phyloP scores from a whole-genome alignment of 2,329 filamentous ascomycete species.

The Macrophomina phaseolina region DNA sequence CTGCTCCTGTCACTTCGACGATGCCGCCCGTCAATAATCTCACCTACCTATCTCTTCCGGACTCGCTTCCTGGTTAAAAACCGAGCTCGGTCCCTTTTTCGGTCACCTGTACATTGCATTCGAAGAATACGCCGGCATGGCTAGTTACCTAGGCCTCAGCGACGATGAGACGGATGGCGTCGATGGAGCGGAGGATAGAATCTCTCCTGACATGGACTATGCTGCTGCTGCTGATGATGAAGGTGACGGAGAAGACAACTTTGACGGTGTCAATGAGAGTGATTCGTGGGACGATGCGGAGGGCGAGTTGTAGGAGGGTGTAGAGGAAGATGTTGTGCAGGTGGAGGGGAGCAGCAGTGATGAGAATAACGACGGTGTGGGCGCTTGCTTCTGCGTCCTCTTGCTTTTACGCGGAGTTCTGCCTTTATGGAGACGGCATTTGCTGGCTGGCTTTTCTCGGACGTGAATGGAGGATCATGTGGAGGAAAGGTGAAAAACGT shows the following conservation, averaged over 20 bases:
- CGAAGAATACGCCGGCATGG: constrained; percentile 47
- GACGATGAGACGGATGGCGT: neutral
- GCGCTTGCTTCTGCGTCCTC: too few species aligned
- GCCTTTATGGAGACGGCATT: too few species aligned
- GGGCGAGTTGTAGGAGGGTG: neutral
- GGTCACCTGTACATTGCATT: constrained; percentile 66
- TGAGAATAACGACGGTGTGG: too few species aligned
- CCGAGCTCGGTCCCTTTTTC: constrained; percentile 65
- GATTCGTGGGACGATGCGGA: neutral
- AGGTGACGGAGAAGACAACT: neutral
- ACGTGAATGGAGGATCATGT: too few species aligned
- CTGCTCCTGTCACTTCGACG: constrained; percentile 63
- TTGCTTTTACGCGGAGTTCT: too few species aligned
- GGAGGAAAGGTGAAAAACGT: too few species aligned
- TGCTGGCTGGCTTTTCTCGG: too few species aligned
- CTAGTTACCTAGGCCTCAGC: constrained; percentile 36
- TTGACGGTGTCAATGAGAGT: neutral
- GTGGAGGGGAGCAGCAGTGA: too few species aligned
- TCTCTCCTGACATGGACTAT: neutral
- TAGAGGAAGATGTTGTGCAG: neutral
- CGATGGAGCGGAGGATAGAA: neutral
- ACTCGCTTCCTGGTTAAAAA: constrained; percentile 58
- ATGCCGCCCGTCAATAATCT: constrained; percentile 67
- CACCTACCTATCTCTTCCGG: constrained; percentile 59
- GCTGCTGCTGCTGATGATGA: neutral